A percentile compares a stretch with the other conserved stretches of the same genome.
These are phyloP conservation scores for Rhodomyrtus tomentosa DNA, from an alignment of 345 rosid genomes.

Conservation along the genomic window DNA sequence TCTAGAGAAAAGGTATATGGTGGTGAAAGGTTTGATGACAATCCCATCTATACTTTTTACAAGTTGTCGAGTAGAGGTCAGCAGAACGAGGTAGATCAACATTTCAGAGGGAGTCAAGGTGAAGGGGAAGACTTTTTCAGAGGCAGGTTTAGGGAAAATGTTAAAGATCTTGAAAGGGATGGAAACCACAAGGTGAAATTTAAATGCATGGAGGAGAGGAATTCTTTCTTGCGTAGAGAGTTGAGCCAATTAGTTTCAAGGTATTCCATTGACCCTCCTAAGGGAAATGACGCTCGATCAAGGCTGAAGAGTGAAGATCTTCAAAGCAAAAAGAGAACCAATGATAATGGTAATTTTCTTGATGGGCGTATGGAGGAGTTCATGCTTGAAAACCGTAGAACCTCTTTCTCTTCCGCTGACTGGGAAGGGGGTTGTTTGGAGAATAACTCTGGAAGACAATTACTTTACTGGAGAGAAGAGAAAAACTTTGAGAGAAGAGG, in stretches of 20 bases:
- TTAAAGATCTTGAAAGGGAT: slow-evolving; percentile 14
- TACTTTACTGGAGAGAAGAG: slow-evolving; percentile 15
- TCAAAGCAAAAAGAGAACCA: slow-evolving; percentile 10
- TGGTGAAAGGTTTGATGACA: slow-evolving; percentile 13
- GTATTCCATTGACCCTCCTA: slow-evolving; percentile 5
- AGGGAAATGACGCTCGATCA: slow-evolving; percentile 10
- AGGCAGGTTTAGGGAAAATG: slow-evolving; percentile 6
- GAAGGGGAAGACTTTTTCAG: slow-evolving; percentile 13
- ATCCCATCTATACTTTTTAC: neutral
- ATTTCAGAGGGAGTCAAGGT: slow-evolving; percentile 9
- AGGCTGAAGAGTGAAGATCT: slow-evolving; percentile 14
- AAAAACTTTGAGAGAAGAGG: slow-evolving; percentile 17
- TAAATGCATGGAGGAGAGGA: slow-evolving; percentile 5
- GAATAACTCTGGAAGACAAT: slow-evolving; percentile 13
- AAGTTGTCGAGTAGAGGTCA: slow-evolving; percentile 6
- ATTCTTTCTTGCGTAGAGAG: slow-evolving; percentile 13
- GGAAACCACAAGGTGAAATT: slow-evolving; percentile 5
- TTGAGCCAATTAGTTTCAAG: slow-evolving; percentile 12
- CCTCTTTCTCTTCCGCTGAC: slow-evolving; percentile 10
- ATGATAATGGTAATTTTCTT: slow-evolving; percentile 10
- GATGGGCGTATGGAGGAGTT: slow-evolving; percentile 11
- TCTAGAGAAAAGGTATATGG: slow-evolving; percentile 4
- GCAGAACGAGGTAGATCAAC: slow-evolving; percentile 12
- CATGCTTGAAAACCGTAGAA: slow-evolving; percentile 9
- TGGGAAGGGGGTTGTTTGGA: slow-evolving; percentile 13